A percentile compares a stretch with the other conserved stretches of the same genome.
phyloP scores from a whole-genome alignment of 2,329 filamentous ascomycete genomes.

The Saccharata proteae region DNA sequence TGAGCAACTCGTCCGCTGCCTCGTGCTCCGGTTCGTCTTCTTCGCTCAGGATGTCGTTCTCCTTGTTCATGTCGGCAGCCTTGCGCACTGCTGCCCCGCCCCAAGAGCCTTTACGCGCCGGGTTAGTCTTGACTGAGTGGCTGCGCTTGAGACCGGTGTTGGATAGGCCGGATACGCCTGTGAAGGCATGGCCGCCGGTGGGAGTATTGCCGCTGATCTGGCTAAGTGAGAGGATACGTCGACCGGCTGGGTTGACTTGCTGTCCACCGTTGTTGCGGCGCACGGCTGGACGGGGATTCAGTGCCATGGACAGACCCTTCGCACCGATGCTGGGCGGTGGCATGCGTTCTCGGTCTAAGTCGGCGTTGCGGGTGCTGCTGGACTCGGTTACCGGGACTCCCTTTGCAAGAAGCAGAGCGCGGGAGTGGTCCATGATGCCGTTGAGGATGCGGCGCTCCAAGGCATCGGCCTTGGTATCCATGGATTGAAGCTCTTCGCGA shows the following conservation, averaged over 20 bases:
- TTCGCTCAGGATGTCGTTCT: conserved; percentile 34
- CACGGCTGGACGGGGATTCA: conserved; percentile 34
- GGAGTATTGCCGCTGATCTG: conserved; percentile 72
- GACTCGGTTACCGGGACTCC: conserved; percentile 16
- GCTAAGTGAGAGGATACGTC: conserved; percentile 80
- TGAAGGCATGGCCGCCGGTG: conserved; percentile 28
- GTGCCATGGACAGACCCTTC: conserved; percentile 32
- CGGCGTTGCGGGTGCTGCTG: not conserved
- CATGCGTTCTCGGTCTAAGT: conserved; percentile 10
- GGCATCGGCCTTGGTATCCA: conserved; percentile 79
- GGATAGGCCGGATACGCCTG: conserved; percentile 15
- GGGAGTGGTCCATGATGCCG: conserved; percentile 91
- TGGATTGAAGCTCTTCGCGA: conserved; percentile 78
- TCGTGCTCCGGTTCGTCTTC: conserved; percentile 27
- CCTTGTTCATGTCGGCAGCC: conserved; percentile 27
- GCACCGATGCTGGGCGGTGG: conserved; percentile 23
- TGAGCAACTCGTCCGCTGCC: conserved; percentile 13
- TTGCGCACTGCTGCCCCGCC: conserved; percentile 19
- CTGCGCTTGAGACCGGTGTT: conserved; percentile 41
- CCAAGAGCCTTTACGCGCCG: conserved; percentile 22
- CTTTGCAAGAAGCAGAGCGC: conserved; percentile 62
- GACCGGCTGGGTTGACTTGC: conserved; percentile 27
- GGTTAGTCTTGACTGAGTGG: conserved; percentile 27
- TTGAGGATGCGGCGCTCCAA: conserved; percentile 89
- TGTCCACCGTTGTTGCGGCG: conserved; percentile 26